Percentiles rank a stretch among this genome's conserved stretches.
phyloP scores from a whole-genome alignment of 176 grass and related monocot species.

The Melocanna baccifera region DNA sequence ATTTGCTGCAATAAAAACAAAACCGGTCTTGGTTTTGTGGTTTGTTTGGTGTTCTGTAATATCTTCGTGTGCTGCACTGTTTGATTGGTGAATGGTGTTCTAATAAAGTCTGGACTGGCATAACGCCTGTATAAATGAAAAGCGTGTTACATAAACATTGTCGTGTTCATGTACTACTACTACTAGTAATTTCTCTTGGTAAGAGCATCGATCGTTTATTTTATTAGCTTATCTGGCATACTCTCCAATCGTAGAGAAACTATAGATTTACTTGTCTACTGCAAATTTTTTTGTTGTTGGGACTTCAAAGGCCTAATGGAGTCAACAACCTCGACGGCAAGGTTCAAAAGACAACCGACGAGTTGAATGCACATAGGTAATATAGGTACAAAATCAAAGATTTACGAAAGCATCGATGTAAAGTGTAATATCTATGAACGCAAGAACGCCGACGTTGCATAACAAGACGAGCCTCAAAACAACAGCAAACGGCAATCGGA shows the following conservation, averaged over 20 bases:
- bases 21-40: background rate
- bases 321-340: background rate
- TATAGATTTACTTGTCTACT: background rate
- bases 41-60: constrained; percentile 1
- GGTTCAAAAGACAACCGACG: background rate
- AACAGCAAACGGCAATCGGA: too few relatives aligned
- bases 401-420: background rate
- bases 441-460: too few relatives aligned
- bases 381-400: background rate
- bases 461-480: too few relatives aligned
- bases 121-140: constrained; percentile 13
- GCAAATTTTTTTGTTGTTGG: background rate
- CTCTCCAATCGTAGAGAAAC: background rate
- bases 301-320: background rate
- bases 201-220: background rate
- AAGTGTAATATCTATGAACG: background rate
- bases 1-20: constrained; percentile 18
- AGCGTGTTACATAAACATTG: background rate
- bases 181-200: background rate
- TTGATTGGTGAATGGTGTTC: background rate
- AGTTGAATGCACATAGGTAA: background rate
- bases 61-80: background rate
- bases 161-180: background rate
- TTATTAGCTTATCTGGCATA: background rate
- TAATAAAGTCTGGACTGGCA: constrained; percentile 24